These are phyloP conservation scores for Fusarium sp. DNA, from an alignment of 2,329 filamentous ascomycete species.

Conservation along the genomic window DNA sequence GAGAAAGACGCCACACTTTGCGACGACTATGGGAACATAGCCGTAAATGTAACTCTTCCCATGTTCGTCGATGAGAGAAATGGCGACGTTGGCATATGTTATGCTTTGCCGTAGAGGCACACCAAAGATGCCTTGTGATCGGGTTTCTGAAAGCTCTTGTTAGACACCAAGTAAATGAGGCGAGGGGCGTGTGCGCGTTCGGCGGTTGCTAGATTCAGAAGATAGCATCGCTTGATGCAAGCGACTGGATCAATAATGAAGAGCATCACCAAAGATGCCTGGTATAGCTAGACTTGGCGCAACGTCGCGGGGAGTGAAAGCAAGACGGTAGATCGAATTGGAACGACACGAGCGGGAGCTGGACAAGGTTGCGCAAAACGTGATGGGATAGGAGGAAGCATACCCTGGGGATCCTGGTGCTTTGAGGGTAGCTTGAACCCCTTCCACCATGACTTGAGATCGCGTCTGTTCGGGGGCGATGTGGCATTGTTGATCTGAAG, in stretches of 20 bases:
- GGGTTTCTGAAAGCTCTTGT: conserved; percentile 54
- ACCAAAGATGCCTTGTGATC: conserved; percentile 87
- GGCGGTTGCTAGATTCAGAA: not conserved
- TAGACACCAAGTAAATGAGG: conserved; percentile 24
- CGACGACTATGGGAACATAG: conserved; percentile 97
- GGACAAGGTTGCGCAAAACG: conserved; percentile 10
- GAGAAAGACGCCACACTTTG: conserved; percentile 95
- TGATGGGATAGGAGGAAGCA: conserved; percentile 15
- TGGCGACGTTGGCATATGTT: conserved; percentile 96
- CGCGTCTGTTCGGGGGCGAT: conserved; percentile 85
- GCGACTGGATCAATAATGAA: not conserved
- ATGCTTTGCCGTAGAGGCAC: conserved; percentile 94
- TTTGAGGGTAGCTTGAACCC: conserved; percentile 81
- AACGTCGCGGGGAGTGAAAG: conserved; percentile 4
- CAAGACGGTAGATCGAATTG: not conserved
- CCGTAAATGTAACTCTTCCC: conserved; percentile 98
- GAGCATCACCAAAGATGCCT: not conserved
- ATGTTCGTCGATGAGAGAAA: conserved; percentile 92
- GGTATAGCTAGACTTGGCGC: not conserved
- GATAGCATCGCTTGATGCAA: conserved; percentile 3
- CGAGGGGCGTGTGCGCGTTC: conserved; percentile 9
- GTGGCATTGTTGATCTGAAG: conserved; percentile 56
- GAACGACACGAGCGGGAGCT: conserved; percentile 9
- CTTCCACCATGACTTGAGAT: conserved; percentile 97
- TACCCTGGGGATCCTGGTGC: conserved; percentile 69